These are phyloP conservation scores for Eucalyptus rudis DNA, from an alignment of 345 rosid species.

Conservation along the genomic window DNA sequence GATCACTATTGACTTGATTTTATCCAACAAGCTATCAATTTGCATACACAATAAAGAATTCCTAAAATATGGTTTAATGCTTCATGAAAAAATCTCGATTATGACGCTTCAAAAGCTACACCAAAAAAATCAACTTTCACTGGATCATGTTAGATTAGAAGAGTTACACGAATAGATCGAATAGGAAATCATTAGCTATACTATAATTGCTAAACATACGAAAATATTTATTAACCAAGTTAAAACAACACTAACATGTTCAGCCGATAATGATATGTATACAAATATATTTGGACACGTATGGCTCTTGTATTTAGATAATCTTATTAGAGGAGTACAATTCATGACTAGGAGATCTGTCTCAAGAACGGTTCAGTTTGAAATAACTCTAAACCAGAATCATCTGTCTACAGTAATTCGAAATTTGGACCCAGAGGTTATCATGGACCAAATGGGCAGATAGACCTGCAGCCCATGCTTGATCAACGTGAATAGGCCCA, in stretches of 20 bases:
- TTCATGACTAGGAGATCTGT: neutral
- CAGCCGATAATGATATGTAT: neutral
- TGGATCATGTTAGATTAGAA: neutral
- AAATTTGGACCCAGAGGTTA: too few species aligned
- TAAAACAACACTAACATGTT: neutral
- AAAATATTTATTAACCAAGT: neutral
- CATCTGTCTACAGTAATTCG: too few species aligned
- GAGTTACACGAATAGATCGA: neutral
- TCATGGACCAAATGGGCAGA: neutral
- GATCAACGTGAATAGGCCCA: neutral
- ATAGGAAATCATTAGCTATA: neutral
- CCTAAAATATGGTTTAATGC: neutral
- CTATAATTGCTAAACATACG: neutral
- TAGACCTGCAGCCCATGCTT: neutral
- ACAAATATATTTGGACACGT: neutral
- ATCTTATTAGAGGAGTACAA: neutral
- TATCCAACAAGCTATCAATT: conserved; percentile 9
- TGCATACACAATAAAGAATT: neutral
- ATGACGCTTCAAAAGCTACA: neutral
- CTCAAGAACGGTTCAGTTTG: neutral
- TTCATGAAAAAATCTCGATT: neutral
- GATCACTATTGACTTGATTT: conserved; percentile 36
- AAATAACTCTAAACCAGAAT: too few species aligned
- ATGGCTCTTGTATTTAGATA: neutral
- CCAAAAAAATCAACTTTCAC: neutral